Evolutionary conservation across 2,329 filamentous ascomycete species (phyloP).

Genomic region (Neonectria punicea): DNA sequence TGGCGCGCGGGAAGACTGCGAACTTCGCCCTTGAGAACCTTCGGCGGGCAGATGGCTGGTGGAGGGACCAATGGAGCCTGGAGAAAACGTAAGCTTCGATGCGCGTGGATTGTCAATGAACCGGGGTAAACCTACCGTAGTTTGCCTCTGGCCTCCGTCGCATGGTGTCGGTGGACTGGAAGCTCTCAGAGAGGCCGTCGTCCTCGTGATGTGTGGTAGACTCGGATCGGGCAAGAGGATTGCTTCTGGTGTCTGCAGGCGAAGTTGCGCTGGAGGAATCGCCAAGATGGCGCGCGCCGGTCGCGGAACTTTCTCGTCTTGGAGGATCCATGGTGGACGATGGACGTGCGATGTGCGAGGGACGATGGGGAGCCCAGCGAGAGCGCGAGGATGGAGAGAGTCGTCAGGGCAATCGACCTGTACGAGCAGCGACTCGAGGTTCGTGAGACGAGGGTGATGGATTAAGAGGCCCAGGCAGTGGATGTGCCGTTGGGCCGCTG

Average conservation of each 20-base stretch:
- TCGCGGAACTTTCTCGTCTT: constrained; percentile 46
- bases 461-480: constrained; percentile 21
- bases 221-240: constrained; percentile 51
- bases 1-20: constrained; percentile 51
- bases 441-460: constrained; percentile 15
- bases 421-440: background rate
- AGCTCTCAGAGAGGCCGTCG: constrained; percentile 63
- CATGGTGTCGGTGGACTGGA: constrained; percentile 69
- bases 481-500: constrained; percentile 20
- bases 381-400: constrained; percentile 14
- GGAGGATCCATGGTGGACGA: constrained; percentile 57
- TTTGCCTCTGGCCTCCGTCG: constrained; percentile 65
- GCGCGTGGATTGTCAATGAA: constrained; percentile 11
- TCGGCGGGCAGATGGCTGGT: constrained; percentile 49
- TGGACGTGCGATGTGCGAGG: constrained; percentile 5
- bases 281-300: constrained; percentile 49
- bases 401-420: constrained; percentile 21
- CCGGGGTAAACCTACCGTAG: constrained; percentile 61
- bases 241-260: constrained; percentile 60
- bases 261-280: constrained; percentile 55
- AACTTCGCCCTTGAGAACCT: constrained; percentile 48
- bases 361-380: constrained; percentile 14
- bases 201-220: constrained; percentile 50
- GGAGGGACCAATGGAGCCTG: constrained; percentile 42
- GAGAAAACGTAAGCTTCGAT: constrained; percentile 27